These are phyloP conservation scores for Talaromyces borbonicus DNA, from an alignment of 495 filamentous ascomycete genomes.

Conservation along the genomic window DNA sequence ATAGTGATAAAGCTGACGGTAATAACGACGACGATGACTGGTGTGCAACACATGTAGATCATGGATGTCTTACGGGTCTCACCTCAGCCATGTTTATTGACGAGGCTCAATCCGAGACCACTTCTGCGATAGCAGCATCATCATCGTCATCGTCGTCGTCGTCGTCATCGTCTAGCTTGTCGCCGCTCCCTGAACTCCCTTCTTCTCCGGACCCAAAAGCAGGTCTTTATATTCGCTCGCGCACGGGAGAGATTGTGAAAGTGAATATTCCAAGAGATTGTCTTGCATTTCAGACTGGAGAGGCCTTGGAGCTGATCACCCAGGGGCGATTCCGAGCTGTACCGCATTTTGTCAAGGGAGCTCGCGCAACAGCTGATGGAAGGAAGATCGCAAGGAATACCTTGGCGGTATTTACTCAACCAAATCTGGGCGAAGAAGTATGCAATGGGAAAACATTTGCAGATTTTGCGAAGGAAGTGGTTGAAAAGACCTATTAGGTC, in stretches of 20 bases:
- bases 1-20: slow-evolving; percentile 19
- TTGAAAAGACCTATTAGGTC: slow-evolving; percentile 65
- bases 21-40: slow-evolving; percentile 85
- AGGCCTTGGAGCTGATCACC: slow-evolving; percentile 84
- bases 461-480: slow-evolving; percentile 75
- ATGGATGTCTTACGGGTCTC: slow-evolving; percentile 86
- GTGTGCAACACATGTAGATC: slow-evolving; percentile 92
- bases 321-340: slow-evolving; percentile 83
- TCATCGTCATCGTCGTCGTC: slow-evolving; percentile 34
- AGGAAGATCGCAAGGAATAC: slow-evolving; percentile 75
- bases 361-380: slow-evolving; percentile 19
- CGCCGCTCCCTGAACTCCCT: slow-evolving; percentile 56
- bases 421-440: slow-evolving; percentile 81
- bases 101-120: no score
- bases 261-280: slow-evolving; percentile 84
- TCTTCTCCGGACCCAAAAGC: slow-evolving; percentile 70
- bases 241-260: slow-evolving; percentile 66
- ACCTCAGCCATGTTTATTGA: slow-evolving; percentile 96
- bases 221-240: slow-evolving; percentile 85
- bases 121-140: no score
- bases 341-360: slow-evolving; percentile 88
- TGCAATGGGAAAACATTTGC: slow-evolving; percentile 68
- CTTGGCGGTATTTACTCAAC: slow-evolving; percentile 94
- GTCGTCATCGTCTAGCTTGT: slow-evolving; percentile 15
- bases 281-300: slow-evolving; percentile 93